Conservation (phyloP, 2,329 filamentous ascomycete genomes). For the Pseudohalonectria lignicola region DNA sequence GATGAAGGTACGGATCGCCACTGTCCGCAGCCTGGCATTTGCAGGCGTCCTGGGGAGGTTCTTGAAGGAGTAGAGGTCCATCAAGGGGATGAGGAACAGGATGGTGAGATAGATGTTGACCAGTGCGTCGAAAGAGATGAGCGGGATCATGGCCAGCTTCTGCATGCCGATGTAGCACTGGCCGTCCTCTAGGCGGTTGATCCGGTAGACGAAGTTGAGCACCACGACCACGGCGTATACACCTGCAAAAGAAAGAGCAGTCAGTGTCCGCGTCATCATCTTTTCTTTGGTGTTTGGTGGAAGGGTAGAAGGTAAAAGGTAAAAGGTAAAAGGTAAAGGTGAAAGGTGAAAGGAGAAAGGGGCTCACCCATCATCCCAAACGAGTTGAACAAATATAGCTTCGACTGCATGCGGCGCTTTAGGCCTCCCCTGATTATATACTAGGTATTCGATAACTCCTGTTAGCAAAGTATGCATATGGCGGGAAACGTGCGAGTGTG, state of each 20-base stretch:
- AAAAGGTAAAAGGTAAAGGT: too few relatives aligned
- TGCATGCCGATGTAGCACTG: slow-evolving; percentile 53
- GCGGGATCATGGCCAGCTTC: slow-evolving; percentile 44
- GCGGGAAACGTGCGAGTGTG: too few relatives aligned
- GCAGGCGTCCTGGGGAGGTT: slow-evolving; percentile 27
- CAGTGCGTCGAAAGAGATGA: slow-evolving; percentile 49
- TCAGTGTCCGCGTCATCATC: slow-evolving; percentile 14
- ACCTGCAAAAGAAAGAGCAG: slow-evolving; percentile 15
- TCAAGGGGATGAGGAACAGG: slow-evolving; percentile 50
- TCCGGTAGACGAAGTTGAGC: slow-evolving; percentile 51
- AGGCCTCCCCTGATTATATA: slow-evolving; percentile 43
- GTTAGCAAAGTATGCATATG: too few relatives aligned
- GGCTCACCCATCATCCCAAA: slow-evolving; percentile 39
- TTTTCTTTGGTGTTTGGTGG: slow-evolving; percentile 1
- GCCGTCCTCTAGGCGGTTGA: slow-evolving; percentile 41
- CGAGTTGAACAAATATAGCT: slow-evolving; percentile 50
- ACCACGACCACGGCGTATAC: slow-evolving; percentile 35
- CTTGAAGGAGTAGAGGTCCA: slow-evolving; percentile 43
- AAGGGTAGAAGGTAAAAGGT: too few relatives aligned
- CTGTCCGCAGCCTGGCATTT: slow-evolving; percentile 32
- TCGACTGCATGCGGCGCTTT: slow-evolving; percentile 40
- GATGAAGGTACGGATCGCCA: slow-evolving; percentile 45
- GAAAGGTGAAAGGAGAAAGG: neutral
- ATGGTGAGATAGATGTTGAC: slow-evolving; percentile 53
- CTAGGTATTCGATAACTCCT: too few relatives aligned